Conservation (phyloP, 73 alveolate genomes). For the Paramecium caudatum region DNA sequence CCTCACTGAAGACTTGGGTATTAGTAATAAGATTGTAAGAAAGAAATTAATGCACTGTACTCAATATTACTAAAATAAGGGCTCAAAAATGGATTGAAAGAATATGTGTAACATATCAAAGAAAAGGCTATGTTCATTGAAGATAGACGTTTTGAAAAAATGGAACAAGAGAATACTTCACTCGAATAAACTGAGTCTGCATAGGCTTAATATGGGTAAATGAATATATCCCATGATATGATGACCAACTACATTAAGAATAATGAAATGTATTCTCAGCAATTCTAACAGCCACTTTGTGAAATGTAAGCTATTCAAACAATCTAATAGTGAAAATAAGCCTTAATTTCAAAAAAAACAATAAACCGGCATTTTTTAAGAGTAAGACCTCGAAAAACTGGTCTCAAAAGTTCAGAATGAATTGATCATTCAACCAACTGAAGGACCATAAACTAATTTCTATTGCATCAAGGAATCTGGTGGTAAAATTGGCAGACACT, state of each 20-base stretch:
- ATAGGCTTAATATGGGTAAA: background rate
- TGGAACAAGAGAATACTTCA: constrained; percentile 55
- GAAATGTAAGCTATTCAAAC: constrained; percentile 19
- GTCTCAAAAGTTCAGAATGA: constrained; percentile 78
- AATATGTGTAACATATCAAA: background rate
- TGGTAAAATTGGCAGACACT: constrained; percentile 88
- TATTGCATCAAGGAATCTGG: constrained; percentile 86
- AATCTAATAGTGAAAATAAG: constrained; percentile 5
- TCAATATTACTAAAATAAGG: background rate
- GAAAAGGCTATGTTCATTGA: background rate
- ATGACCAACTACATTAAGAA: constrained; percentile 63
- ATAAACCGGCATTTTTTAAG: constrained; percentile 30
- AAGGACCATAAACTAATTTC: constrained; percentile 87
- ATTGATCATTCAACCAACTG: constrained; percentile 86
- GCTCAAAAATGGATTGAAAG: constrained; percentile 25
- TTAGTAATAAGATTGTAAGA: constrained; percentile 83
- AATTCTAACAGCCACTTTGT: constrained; percentile 48
- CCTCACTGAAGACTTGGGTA: constrained; percentile 79
- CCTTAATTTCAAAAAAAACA: constrained; percentile 28
- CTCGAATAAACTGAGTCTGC: constrained; percentile 57
- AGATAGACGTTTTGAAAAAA: constrained; percentile 41
- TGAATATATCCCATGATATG: constrained; percentile 49
- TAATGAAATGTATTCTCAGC: constrained; percentile 58
- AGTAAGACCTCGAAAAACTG: constrained; percentile 70
- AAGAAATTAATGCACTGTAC: constrained; percentile 80